Base-by-base conservation (phyloP, 1,284 basidiomycete genomes). In the Pseudozyma pruni region DNA sequence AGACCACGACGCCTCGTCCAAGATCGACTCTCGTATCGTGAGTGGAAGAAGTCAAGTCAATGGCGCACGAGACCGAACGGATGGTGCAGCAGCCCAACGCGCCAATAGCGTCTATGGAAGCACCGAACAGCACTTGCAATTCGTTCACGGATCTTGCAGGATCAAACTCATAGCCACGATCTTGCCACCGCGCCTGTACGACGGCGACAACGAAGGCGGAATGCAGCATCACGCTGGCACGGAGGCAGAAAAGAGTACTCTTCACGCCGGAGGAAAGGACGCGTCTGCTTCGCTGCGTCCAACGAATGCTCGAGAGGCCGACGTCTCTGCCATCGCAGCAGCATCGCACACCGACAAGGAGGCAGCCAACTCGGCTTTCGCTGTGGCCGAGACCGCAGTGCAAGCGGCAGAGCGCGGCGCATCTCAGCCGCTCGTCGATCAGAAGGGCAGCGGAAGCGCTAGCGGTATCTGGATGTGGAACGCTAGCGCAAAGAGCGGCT, bases 381-480 rank as follows among this genome's bases (percentile, higher is more conserved):
- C 62, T n/a, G 64, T 73, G 1, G 75, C 75, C 10, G 74, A 74
- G 42, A 64, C 71, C 11, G 70, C 75, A 6, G 63, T 73, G 13
- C 61, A 69, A 42, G 55, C 54, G 8, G 75, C 72, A 8, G 72
- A 75, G 40, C 64, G 43, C 20, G 57, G 56, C 8, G 49, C 54
- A 16, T 46, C 56, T 29, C 43, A 50, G 16, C 56, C 61, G 8
- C 44, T 72, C 25, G 44, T 72, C n/a, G 68, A 60, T 33, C 54
- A 57, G 20, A 46, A 52, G 22, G 59, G 49, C 2, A 43, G 41
- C 17, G 60, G 43, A 32, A 68, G 63, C 50, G 40, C 47, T 5
- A 61, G 69, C 23, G 67, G 70, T 14, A 62, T 74, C 37, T 75
- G 71, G 69, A 73, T 70, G 62, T 75, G 74, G 74, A 71, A 64